Evolutionary conservation across 306 rosid genomes (phyloP), one percentile per base, ranked within the genome.

Genomic region (Carpinus viminea): DNA sequence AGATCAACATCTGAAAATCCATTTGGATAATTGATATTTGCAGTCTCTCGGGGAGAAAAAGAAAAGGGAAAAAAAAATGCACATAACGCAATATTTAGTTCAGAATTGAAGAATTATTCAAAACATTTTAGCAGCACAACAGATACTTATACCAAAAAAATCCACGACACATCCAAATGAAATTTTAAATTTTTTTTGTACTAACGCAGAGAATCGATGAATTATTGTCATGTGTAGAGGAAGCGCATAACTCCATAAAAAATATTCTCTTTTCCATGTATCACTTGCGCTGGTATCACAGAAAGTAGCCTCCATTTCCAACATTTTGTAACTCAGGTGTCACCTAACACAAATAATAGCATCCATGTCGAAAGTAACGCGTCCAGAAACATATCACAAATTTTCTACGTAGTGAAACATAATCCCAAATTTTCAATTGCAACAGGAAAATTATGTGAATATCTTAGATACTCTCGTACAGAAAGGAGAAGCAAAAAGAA

Each of bases 401-500:
- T 31, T 26, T 16, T 34, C 69, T 62, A 28, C 20, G 31, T 15
- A 34, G 69, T 62, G 43, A 62, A 62, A 26, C 68, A 26, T 4
- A 15, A 12, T 55, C 13, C 28, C 26, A 9, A 66, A 38, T 66
- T 66, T 66, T 34, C 26, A 36, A 41, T 31, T 43, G 26, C 70
- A 64, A 64, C 70, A 64, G 41, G 41, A 16, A 15, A 64, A 66
- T 66, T n/a, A 66, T n/a, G 20, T 66, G 72, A 66, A 66, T 12
- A 66, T 66, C 72, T 17, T 20, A 66, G 54, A 21, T 53, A 75
- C 48, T 43, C 48, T 75, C 46, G 55, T 21, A 73, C 41, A 76
- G 45, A 70, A 56, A 20, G 36, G 5, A 57, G 15, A 51, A 74
- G 76, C 56, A 48, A 56, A 75, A 79, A 65, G 56, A 61, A 62